Evolutionary conservation across 768 basidiomycete genomes (phyloP).

Genomic region (Boletus tylopilopsis): DNA sequence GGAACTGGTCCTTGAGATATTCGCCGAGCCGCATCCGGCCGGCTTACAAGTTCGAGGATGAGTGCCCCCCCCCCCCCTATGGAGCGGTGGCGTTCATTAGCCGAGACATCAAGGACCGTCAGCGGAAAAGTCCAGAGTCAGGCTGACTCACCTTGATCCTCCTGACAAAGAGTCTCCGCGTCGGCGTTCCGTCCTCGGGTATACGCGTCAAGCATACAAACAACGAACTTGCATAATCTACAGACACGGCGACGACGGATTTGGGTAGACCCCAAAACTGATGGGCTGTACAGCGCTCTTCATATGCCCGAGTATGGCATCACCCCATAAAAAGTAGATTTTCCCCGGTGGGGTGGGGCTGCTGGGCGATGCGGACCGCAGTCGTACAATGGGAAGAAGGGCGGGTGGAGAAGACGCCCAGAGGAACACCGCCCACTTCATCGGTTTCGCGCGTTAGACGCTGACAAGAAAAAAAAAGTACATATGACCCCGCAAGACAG

Average conservation of each 20-base stretch:
- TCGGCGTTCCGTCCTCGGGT: not conserved
- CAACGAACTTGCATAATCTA: not conserved
- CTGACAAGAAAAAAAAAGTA: not conserved
- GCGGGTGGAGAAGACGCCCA: not conserved
- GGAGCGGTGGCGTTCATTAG: too few relatives aligned
- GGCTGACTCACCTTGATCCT: not conserved
- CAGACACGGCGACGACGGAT: not conserved
- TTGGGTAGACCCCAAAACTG: not conserved
- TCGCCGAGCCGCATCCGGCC: too few relatives aligned
- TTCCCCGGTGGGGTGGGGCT: not conserved
- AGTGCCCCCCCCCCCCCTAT: too few relatives aligned
- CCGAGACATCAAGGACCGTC: not conserved
- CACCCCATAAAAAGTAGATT: not conserved
- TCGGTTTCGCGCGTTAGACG: not conserved
- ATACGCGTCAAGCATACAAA: not conserved
- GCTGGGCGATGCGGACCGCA: not conserved
- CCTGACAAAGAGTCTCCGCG: not conserved
- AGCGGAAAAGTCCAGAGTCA: too few relatives aligned
- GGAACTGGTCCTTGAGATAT: too few relatives aligned
- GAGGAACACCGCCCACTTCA: too few relatives aligned
- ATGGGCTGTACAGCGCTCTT: not conserved
- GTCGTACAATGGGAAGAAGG: not conserved
- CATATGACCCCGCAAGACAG: not conserved
- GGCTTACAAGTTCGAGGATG: too few relatives aligned
- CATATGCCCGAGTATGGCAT: not conserved